Conservation (phyloP, 306 rosid species). For the Castanospermum australe region DNA sequence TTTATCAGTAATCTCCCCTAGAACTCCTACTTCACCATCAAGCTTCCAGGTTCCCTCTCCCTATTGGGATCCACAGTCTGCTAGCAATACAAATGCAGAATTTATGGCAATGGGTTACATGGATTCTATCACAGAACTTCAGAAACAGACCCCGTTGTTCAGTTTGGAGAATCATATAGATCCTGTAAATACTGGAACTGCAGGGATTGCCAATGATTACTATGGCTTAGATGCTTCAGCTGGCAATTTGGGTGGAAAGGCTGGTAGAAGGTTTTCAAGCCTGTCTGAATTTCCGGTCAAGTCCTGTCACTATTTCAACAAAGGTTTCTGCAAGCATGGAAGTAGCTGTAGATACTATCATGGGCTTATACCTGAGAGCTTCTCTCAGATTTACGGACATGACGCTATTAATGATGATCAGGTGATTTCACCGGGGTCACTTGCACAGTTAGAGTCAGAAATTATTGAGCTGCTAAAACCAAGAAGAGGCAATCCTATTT, state of each 20-base stretch:
- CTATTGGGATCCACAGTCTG: slow-evolving; percentile 48
- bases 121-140: slow-evolving; percentile 48
- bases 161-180: slow-evolving; percentile 53
- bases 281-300: slow-evolving; percentile 48
- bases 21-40: slow-evolving; percentile 35
- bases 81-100: slow-evolving; percentile 31
- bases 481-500: slow-evolving; percentile 69
- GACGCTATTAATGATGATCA: slow-evolving; percentile 54
- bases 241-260: slow-evolving; percentile 32
- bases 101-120: slow-evolving; percentile 32
- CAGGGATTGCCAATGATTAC: slow-evolving; percentile 37
- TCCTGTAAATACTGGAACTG: slow-evolving; percentile 26
- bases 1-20: slow-evolving; percentile 25
- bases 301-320: slow-evolving; percentile 70
- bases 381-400: slow-evolving; percentile 43
- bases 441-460: slow-evolving; percentile 77
- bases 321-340: slow-evolving; percentile 88
- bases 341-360: slow-evolving; percentile 68
- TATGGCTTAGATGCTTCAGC: slow-evolving; percentile 42
- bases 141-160: slow-evolving; percentile 44
- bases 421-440: slow-evolving; percentile 52
- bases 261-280: slow-evolving; percentile 39
- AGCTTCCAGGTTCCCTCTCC: slow-evolving; percentile 34
- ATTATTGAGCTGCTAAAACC: slow-evolving; percentile 64
- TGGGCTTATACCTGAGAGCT: slow-evolving; percentile 47